phyloP scores from a whole-genome alignment of 352 stramenopile species.

The Globisporangium rhizosaccharum region DNA sequence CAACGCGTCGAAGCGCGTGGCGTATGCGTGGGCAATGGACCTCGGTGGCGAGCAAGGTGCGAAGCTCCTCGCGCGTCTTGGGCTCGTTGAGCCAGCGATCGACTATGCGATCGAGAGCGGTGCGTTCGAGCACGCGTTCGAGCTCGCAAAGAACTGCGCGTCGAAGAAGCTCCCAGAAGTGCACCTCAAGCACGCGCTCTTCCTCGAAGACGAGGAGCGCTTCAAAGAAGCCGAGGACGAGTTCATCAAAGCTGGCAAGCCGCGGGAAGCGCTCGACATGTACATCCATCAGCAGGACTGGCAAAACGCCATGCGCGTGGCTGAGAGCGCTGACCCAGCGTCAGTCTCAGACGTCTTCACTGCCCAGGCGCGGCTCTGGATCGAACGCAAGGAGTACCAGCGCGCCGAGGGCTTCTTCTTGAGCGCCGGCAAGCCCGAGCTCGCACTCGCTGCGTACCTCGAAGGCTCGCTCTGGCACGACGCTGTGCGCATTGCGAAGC shows the following conservation, averaged over 20 bases:
- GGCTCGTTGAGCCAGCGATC: slow-evolving; percentile 91
- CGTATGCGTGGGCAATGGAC: slow-evolving; percentile 91
- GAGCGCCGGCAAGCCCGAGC: slow-evolving; percentile 87
- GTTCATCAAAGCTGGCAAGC: slow-evolving; percentile 91
- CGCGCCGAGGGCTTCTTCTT: slow-evolving; percentile 89
- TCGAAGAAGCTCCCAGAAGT: slow-evolving; percentile 90
- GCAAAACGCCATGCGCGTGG: slow-evolving; percentile 89
- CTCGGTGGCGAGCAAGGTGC: slow-evolving; percentile 85
- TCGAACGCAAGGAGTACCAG: slow-evolving; percentile 83
- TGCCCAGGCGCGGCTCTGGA: slow-evolving; percentile 83
- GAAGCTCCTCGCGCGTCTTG: slow-evolving; percentile 89
- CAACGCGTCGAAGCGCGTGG: slow-evolving; percentile 90
- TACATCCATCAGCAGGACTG: slow-evolving; percentile 94
- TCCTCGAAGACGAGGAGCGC: slow-evolving; percentile 91
- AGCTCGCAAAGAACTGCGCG: slow-evolving; percentile 80
- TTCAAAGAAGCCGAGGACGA: slow-evolving; percentile 91
- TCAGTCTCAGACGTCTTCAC: slow-evolving; percentile 90
- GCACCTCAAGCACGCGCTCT: slow-evolving; percentile 91
- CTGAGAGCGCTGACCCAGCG: slow-evolving; percentile 86
- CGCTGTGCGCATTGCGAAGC: slow-evolving; percentile 85
- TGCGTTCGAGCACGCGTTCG: slow-evolving; percentile 91
- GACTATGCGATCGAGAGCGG: slow-evolving; percentile 91
- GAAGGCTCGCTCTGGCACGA: slow-evolving; percentile 87
- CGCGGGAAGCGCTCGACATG: slow-evolving; percentile 94
- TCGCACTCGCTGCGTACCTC: slow-evolving; percentile 84